Evolutionary conservation across 2,329 filamentous ascomycete genomes (phyloP).

Genomic region (Hypoxylon sp.): DNA sequence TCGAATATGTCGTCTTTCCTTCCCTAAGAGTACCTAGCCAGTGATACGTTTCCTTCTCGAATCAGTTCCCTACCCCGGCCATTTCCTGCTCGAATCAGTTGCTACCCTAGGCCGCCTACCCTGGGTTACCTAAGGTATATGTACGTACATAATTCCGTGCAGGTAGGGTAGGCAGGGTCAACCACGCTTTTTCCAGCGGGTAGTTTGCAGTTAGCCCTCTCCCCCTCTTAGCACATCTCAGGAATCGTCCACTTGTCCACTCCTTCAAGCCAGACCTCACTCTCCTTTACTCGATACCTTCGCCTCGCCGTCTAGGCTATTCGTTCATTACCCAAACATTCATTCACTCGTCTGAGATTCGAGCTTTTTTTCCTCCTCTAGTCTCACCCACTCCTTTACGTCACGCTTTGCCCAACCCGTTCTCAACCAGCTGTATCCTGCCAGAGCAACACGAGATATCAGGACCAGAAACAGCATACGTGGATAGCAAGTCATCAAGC

Average conservation of each 20-base stretch:
- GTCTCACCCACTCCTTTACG: slow-evolving; percentile 3
- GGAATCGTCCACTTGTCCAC: slow-evolving; percentile 9
- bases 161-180: slow-evolving; percentile 1
- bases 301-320: slow-evolving; percentile 6
- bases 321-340: slow-evolving; percentile 2
- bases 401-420: slow-evolving; percentile 13
- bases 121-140: too few relatives aligned
- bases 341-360: slow-evolving; percentile 9
- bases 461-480: neutral
- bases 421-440: slow-evolving; percentile 9
- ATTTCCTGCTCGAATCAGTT: too few relatives aligned
- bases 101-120: too few relatives aligned
- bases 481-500: slow-evolving; percentile 13
- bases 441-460: slow-evolving; percentile 9
- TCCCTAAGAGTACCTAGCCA: too few relatives aligned
- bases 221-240: neutral
- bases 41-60: too few relatives aligned
- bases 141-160: too few relatives aligned
- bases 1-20: too few relatives aligned
- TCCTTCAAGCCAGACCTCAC: slow-evolving; percentile 7
- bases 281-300: slow-evolving; percentile 3
- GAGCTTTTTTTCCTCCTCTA: slow-evolving; percentile 8
- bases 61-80: too few relatives aligned
- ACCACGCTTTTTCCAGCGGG: slow-evolving; percentile 18
- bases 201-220: too few relatives aligned